Percentiles rank a stretch among this genome's conserved stretches.
phyloP scores from a whole-genome alignment of 495 filamentous ascomycete genomes.

The Penicilliopsis zonata region DNA sequence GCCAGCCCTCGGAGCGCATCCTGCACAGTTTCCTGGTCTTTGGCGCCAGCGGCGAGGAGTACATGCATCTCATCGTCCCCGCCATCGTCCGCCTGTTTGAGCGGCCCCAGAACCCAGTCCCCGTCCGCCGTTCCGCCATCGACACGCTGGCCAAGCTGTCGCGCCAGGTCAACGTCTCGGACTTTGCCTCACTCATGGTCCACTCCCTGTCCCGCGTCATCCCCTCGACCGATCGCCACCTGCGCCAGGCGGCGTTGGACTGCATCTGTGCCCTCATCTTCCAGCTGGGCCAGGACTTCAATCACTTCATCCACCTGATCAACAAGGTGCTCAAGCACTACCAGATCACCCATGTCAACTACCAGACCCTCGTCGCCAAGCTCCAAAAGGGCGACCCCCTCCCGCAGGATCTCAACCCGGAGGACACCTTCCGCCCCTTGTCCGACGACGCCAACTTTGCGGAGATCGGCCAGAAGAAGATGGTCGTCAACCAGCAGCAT shows the following conservation, averaged over 20 bases:
- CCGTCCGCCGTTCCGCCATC: slow-evolving; percentile 76
- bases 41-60: slow-evolving; percentile 90
- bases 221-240: slow-evolving; percentile 49
- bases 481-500: slow-evolving; percentile 93
- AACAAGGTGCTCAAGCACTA: slow-evolving; percentile 59
- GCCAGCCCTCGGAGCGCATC: slow-evolving; percentile 74
- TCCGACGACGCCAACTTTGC: slow-evolving; percentile 65
- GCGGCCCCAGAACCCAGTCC: slow-evolving; percentile 61
- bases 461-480: slow-evolving; percentile 83
- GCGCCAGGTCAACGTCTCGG: slow-evolving; percentile 91
- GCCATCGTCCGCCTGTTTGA: slow-evolving; percentile 91
- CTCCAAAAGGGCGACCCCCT: slow-evolving; percentile 87
- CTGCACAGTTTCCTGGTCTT: slow-evolving; percentile 93
- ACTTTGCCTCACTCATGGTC: slow-evolving; percentile 89
- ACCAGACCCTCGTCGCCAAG: slow-evolving; percentile 81
- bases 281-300: slow-evolving; percentile 88
- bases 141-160: slow-evolving; percentile 93
- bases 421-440: slow-evolving; percentile 68
- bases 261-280: slow-evolving; percentile 92
- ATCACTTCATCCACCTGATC: slow-evolving; percentile 83
- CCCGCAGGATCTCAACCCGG: slow-evolving; percentile 85
- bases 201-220: slow-evolving; percentile 79
- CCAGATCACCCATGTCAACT: slow-evolving; percentile 73
- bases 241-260: slow-evolving; percentile 82
- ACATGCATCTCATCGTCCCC: slow-evolving; percentile 98